Percentiles rank a stretch among this genome's conserved stretches.
Conservation (phyloP, 1,284 basidiomycete species). For the Mycena citricolor region DNA sequence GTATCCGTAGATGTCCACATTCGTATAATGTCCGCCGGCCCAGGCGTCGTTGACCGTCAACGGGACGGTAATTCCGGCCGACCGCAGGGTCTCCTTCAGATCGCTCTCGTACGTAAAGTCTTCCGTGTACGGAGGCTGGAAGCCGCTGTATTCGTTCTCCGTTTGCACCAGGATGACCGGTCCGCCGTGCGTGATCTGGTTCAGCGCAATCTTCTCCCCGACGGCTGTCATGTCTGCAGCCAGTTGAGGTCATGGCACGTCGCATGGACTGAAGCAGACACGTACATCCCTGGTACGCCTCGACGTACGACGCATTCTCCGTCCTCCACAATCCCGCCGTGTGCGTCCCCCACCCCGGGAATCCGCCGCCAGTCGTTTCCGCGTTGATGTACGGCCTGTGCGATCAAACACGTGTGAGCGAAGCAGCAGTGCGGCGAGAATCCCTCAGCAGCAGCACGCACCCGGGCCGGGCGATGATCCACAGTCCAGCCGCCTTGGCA, state of each 20-base stretch:
- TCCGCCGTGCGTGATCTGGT: conserved; percentile 52
- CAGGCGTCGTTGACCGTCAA: conserved; percentile 46
- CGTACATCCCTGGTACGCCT: conserved; percentile 41
- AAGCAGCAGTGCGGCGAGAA: too few relatives aligned
- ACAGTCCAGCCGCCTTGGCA: conserved; percentile 29
- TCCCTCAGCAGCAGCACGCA: background rate
- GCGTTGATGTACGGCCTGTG: conserved; percentile 56
- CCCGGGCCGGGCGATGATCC: conserved; percentile 29
- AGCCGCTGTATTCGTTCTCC: conserved; percentile 25
- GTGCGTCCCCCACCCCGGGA: conserved; percentile 51
- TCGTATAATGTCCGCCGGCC: conserved; percentile 43
- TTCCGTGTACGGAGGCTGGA: conserved; percentile 39
- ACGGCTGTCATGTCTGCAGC: conserved; percentile 34
- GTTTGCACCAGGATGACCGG: conserved; percentile 53
- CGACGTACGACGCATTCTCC: conserved; percentile 41
- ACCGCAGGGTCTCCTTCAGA: conserved; percentile 38
- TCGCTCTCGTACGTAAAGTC: conserved; percentile 44
- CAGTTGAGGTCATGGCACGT: background rate
- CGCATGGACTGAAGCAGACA: background rate
- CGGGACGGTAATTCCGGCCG: conserved; percentile 45
- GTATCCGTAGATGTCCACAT: conserved; percentile 48
- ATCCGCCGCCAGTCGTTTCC: conserved; percentile 51
- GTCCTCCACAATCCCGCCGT: conserved; percentile 47
- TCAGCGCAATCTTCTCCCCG: conserved; percentile 41
- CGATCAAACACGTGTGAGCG: background rate